These are phyloP conservation scores for Termitomyces sp. DNA, from an alignment of 768 basidiomycete species.

Conservation along the genomic window DNA sequence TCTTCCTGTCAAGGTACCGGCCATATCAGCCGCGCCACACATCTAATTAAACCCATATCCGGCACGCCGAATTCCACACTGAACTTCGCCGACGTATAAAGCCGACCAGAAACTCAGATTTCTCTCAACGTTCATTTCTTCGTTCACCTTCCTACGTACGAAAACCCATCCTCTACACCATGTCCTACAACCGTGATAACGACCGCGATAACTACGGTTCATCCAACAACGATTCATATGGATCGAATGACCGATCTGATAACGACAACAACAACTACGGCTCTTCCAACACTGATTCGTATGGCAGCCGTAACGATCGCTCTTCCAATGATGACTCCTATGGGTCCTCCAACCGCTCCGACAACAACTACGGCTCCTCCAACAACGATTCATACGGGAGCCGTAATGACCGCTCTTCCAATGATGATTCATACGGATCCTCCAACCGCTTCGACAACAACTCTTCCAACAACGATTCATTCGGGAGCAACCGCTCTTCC, in stretches of 20 bases:
- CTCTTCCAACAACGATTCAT: slow-evolving; percentile 22
- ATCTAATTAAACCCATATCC: neutral
- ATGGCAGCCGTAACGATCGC: slow-evolving; percentile 13
- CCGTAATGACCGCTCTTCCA: slow-evolving; percentile 16
- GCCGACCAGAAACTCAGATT: neutral
- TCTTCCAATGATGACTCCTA: slow-evolving; percentile 3
- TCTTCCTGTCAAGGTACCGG: slow-evolving; percentile 4
- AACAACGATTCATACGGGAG: slow-evolving; percentile 16
- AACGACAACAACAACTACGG: slow-evolving; percentile 23
- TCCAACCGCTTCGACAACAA: slow-evolving; percentile 15
- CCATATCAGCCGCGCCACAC: slow-evolving; percentile 5
- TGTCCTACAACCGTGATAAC: slow-evolving; percentile 2
- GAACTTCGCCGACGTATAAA: neutral
- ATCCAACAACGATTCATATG: slow-evolving; percentile 22
- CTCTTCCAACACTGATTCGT: slow-evolving; percentile 21
- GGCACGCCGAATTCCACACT: neutral
- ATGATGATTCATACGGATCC: slow-evolving; percentile 20
- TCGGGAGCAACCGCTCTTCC: slow-evolving; percentile 9
- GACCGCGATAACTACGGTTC: slow-evolving; percentile 23
- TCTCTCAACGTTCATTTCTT: neutral
- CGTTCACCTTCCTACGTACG: neutral
- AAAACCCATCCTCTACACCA: neutral
- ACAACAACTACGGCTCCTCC: slow-evolving; percentile 24
- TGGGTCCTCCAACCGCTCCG: neutral
- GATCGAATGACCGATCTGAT: slow-evolving; percentile 12